Conservation (phyloP, 768 basidiomycete genomes). For the Suillus bovinus region DNA sequence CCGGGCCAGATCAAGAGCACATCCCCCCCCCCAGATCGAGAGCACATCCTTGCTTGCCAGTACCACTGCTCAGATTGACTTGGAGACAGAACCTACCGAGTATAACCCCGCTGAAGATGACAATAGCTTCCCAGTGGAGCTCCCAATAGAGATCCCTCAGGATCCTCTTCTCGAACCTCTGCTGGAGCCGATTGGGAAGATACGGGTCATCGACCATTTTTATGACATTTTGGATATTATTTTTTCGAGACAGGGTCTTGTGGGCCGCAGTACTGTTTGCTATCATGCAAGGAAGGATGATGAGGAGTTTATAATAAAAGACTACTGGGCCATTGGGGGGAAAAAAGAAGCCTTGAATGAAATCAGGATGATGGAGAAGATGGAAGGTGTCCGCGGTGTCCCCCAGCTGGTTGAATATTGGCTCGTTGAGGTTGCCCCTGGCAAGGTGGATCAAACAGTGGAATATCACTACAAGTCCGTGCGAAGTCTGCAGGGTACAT, state of each 20-base stretch:
- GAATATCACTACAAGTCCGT: background rate
- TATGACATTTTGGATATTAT: background rate
- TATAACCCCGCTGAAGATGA: no score
- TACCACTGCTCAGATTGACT: no score
- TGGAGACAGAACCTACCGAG: no score
- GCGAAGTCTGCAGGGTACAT: background rate
- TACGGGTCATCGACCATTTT: background rate
- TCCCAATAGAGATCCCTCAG: background rate
- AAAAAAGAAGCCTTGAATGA: conserved; percentile 5
- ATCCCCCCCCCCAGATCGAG: no score
- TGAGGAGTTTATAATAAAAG: conserved; percentile 5
- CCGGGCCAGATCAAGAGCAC: no score
- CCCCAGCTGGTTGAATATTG: conserved; percentile 2
- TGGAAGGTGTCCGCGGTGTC: conserved; percentile 4
- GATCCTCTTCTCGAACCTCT: background rate
- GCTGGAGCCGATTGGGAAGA: background rate
- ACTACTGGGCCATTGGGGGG: conserved; percentile 7
- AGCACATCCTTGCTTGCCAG: no score
- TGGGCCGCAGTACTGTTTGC: background rate
- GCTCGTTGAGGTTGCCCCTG: background rate
- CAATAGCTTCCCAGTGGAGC: background rate
- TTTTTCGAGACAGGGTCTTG: background rate
- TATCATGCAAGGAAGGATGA: background rate
- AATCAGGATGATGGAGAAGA: conserved; percentile 6
- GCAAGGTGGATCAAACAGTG: background rate